phyloP scores from a whole-genome alignment of 805 yeast species.

The Scheffersomyces ergatensis region DNA sequence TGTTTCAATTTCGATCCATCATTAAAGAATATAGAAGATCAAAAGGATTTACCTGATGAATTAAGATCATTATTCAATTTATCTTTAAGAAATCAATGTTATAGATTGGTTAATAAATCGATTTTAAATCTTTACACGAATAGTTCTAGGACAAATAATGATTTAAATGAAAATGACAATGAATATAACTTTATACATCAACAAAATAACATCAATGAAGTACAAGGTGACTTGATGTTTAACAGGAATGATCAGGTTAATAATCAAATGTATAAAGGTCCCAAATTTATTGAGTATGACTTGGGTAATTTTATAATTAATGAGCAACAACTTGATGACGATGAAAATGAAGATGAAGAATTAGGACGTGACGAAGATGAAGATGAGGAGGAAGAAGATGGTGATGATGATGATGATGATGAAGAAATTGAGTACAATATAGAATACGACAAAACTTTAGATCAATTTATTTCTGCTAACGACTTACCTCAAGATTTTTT shows the following conservation, averaged over 20 bases:
- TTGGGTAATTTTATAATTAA: slow-evolving; percentile 8
- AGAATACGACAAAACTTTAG: slow-evolving; percentile 2
- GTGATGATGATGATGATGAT: slow-evolving; percentile 2
- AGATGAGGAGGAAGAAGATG: slow-evolving; percentile 6
- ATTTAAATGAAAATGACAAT: slow-evolving; percentile 7
- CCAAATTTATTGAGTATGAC: slow-evolving; percentile 19
- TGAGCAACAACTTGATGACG: slow-evolving; percentile 2
- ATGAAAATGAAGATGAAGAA: slow-evolving; percentile 8
- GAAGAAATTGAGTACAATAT: slow-evolving; percentile 7
- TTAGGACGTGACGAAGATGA: too few species aligned
- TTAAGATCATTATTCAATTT: slow-evolving; percentile 57
- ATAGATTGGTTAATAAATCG: slow-evolving; percentile 66
- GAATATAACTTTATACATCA: slow-evolving; percentile 4
- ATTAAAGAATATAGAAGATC: slow-evolving; percentile 27
- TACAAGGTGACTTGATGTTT: slow-evolving; percentile 6
- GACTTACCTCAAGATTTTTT: background rate
- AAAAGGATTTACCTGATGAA: slow-evolving; percentile 50
- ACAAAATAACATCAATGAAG: slow-evolving; percentile 1
- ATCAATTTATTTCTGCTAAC: background rate
- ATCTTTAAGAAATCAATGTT: slow-evolving; percentile 61
- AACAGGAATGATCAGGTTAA: slow-evolving; percentile 6
- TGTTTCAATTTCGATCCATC: slow-evolving; percentile 46
- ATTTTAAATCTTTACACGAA: slow-evolving; percentile 41
- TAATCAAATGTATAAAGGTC: slow-evolving; percentile 15
- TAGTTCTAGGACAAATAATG: slow-evolving; percentile 1